phyloP scores from a whole-genome alignment of 805 yeast genomes.

The Ascoidea asiatica region DNA sequence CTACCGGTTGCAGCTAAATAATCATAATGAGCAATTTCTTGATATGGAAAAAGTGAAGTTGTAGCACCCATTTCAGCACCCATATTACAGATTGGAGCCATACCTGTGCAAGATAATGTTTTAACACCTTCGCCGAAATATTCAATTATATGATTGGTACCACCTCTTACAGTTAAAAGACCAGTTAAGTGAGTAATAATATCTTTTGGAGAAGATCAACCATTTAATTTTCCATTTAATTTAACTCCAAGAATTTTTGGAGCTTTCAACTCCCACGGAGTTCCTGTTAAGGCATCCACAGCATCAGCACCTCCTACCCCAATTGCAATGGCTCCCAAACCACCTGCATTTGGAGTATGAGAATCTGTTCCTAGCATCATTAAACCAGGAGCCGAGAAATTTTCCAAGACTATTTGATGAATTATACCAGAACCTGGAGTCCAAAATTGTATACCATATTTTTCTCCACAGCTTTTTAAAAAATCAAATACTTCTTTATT shows the following conservation, averaged over 20 bases:
- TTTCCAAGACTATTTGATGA: conserved; percentile 94
- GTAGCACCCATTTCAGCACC: conserved; percentile 99
- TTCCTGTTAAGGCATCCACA: conserved; percentile 91
- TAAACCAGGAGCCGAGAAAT: conserved; percentile 92
- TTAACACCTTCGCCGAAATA: conserved; percentile 94
- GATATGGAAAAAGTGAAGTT: conserved; percentile 94
- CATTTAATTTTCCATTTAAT: conserved; percentile 75
- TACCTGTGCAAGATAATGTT: conserved; percentile 88
- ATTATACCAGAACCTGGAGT: conserved; percentile 98
- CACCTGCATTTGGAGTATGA: conserved; percentile 99
- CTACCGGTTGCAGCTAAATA: conserved; percentile 80
- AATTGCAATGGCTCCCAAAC: conserved; percentile 94
- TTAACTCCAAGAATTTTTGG: conserved; percentile 92
- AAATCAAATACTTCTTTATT: conserved; percentile 95
- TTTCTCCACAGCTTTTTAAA: conserved; percentile 82
- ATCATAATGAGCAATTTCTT: conserved; percentile 51
- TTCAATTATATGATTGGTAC: conserved; percentile 93
- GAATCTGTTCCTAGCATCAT: conserved; percentile 98
- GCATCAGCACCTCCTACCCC: conserved; percentile 99
- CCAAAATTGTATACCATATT: conserved; percentile 97
- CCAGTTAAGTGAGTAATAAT: conserved; percentile 91
- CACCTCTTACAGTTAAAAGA: conserved; percentile 88
- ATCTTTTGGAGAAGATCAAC: conserved; percentile 97
- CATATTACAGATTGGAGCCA: conserved; percentile 99
- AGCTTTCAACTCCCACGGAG: conserved; percentile 98